Conservation (phyloP, 345 rosid genomes). For the Lepidium aucheri region DNA sequence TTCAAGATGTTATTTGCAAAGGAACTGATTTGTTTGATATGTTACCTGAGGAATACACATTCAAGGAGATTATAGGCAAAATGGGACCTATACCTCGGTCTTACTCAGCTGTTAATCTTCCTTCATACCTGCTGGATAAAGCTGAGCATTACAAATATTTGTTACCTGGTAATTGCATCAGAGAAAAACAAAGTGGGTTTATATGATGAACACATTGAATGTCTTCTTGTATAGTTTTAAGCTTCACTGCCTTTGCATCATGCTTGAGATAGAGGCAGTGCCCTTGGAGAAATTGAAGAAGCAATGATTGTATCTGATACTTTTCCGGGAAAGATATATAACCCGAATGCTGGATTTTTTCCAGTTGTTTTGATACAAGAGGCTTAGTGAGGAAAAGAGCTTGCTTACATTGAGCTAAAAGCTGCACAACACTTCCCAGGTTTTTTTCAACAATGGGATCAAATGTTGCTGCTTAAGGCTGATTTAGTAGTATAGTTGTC, state of each 20-base stretch:
- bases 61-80: conserved; percentile 78
- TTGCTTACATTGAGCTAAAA: conserved; percentile 9
- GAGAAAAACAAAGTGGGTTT: conserved; percentile 48
- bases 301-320: neutral
- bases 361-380: conserved; percentile 13
- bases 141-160: conserved; percentile 59
- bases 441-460: conserved; percentile 22
- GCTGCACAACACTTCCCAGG: conserved; percentile 18
- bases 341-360: neutral
- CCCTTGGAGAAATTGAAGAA: neutral
- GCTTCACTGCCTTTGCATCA: conserved; percentile 8
- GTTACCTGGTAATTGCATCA: conserved; percentile 74
- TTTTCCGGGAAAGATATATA: neutral
- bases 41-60: conserved; percentile 89
- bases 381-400: conserved; percentile 1
- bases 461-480: conserved; percentile 16
- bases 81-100: conserved; percentile 78
- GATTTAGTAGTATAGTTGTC: conserved; percentile 20
- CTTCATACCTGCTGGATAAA: conserved; percentile 54
- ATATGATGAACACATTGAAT: neutral
- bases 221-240: conserved; percentile 16
- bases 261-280: neutral
- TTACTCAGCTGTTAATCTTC: conserved; percentile 79
- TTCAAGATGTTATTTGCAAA: conserved; percentile 77
- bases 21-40: conserved; percentile 78